A percentile compares a stretch with the other conserved stretches of the same genome.
These are phyloP conservation scores for Erigeron philadelphicus DNA, from an alignment of 140 eudicot species.

Conservation along the genomic window DNA sequence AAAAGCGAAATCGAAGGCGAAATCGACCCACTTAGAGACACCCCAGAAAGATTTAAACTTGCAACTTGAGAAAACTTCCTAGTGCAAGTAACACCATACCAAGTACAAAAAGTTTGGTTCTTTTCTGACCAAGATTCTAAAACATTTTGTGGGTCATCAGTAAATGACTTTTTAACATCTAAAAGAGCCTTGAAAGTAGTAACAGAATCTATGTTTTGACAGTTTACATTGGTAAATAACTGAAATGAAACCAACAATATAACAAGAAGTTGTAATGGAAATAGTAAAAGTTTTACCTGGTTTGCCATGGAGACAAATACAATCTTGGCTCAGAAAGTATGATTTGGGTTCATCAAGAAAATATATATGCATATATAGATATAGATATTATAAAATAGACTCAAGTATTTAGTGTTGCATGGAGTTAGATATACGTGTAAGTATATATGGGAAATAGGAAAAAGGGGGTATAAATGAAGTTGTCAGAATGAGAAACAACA, in stretches of 20 bases:
- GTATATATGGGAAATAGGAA: constrained; percentile 30
- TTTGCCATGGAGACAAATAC: constrained; percentile 21
- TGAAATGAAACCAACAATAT: constrained; percentile 1
- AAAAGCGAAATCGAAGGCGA: constrained; percentile 64
- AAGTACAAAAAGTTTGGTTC: constrained; percentile 57
- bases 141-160: constrained; percentile 53
- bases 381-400: no score
- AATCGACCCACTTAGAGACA: constrained; percentile 60
- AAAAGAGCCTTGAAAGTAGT: constrained; percentile 30
- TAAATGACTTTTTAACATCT: constrained; percentile 53
- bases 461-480: constrained; percentile 20
- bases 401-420: constrained; percentile 15
- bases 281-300: not conserved
- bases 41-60: constrained; percentile 58
- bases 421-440: constrained; percentile 22
- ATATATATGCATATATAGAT: not conserved
- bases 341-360: constrained; percentile 28
- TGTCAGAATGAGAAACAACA: constrained; percentile 22
- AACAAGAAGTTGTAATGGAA: constrained; percentile 16
- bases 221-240: constrained; percentile 21
- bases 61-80: constrained; percentile 41
- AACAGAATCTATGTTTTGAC: constrained; percentile 19
- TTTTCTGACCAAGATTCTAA: constrained; percentile 49
- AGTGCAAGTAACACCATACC: constrained; percentile 63
- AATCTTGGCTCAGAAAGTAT: not conserved